A percentile compares a stretch with the other conserved stretches of the same genome.
Evolutionary conservation across 2,329 filamentous ascomycete genomes (phyloP).

Genomic region (Magnaporthiopsis incrustans): DNA sequence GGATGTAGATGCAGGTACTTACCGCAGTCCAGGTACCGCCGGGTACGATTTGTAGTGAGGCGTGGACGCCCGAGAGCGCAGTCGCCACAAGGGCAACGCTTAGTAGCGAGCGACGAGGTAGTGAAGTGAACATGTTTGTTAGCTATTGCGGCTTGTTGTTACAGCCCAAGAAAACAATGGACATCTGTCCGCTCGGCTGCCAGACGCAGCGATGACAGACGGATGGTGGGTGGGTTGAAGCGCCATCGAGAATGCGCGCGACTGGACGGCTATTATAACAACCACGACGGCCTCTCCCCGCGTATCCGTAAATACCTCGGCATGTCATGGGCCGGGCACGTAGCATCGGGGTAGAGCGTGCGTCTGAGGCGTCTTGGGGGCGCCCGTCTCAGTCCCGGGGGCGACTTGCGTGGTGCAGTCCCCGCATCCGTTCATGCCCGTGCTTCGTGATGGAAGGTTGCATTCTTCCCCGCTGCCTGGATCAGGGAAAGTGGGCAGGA

Average conservation of each 20-base stretch:
- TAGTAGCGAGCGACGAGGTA: not conserved
- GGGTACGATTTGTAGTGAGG: constrained; percentile 16
- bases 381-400: too few species aligned
- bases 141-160: not conserved
- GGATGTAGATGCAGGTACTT: not conserved
- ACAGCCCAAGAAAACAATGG: too few species aligned
- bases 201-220: not conserved
- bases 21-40: constrained; percentile 19
- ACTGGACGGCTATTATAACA: not conserved
- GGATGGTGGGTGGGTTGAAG: not conserved
- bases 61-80: constrained; percentile 6
- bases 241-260: not conserved
- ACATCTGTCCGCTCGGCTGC: too few species aligned
- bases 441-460: too few species aligned
- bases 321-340: not conserved
- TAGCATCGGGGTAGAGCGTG: not conserved
- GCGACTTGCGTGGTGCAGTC: too few species aligned
- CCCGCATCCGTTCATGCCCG: too few species aligned
- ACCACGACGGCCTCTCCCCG: not conserved
- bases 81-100: not conserved
- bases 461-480: too few species aligned
- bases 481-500: too few species aligned
- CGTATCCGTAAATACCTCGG: not conserved
- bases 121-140: not conserved
- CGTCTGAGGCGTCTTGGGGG: too few species aligned